Base-by-base conservation (phyloP, 305 asterid genomes). In the Ilex paraguariensis region DNA sequence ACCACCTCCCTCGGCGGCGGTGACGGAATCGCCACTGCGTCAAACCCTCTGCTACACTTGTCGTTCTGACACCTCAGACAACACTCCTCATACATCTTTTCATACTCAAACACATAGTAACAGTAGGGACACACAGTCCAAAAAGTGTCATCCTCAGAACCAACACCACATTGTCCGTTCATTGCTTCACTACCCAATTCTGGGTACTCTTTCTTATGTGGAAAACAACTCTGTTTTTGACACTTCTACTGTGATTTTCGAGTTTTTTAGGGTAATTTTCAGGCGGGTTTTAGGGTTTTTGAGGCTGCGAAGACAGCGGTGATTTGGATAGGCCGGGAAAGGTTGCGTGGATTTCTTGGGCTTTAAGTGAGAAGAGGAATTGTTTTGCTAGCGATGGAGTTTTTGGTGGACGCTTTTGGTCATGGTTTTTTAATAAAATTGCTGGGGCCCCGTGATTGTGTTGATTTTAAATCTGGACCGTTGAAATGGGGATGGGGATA, bases 111-210 rank as follows among this genome's bases (percentile, higher is more conserved):
- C 30, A 77, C 73, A 62, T 67, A 73, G 33, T 75, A 78, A 71
- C 94, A 90, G 56, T 81, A 83, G 17, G 94, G 91, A 68, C 95
- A 90, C 53, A 75, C 59, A 6, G 95, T 85, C 95, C 97, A 87
- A 67, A 90, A 89, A 3, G 83, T 73, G 17, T 44, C 68, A 11
- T 78, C 77, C 3, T 45, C 69, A 14, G 40, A 15, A 9, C 49
- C 59, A 50, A 59, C 9, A 75, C 42, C 33, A 52, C 13, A 53
- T 57, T 57, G 45, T 13, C 28, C 50, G 56, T 13, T 54, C 14
- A 44, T 68, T 69, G 60, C 75, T 64, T 12, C 13, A 46, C 13
- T 46, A 46, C 15, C 42, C 42, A 36, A 4, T 36, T 4, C 42
- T 36, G 42, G 42, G 42, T 36, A 4, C 9, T 36, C 42, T 36